A percentile compares a stretch with the other conserved stretches of the same genome.
Evolutionary conservation across 257 asterid genomes (phyloP).

Genomic region (Solanum lycopersicoides): DNA sequence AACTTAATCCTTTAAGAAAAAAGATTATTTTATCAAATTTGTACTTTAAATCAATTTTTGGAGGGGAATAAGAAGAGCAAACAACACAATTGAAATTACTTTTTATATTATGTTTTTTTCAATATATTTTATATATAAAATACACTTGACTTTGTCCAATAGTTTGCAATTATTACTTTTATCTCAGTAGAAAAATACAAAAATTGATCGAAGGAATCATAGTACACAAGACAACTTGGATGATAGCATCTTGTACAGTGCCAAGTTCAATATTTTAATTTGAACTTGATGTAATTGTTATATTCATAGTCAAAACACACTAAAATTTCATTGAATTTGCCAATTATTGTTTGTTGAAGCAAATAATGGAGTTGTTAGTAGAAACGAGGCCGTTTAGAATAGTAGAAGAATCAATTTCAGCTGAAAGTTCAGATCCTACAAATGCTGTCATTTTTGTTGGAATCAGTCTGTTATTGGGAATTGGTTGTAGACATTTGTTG

Average conservation of each 20-base stretch:
- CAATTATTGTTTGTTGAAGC: background rate
- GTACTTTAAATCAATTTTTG: background rate
- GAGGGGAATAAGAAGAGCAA: background rate
- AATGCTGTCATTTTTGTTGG: constrained; percentile 91
- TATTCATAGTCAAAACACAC: background rate
- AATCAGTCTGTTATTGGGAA: constrained; percentile 78
- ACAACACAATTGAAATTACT: background rate
- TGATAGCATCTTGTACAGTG: background rate
- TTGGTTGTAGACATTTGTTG: constrained; percentile 67
- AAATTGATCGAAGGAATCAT: background rate
- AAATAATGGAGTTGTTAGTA: background rate
- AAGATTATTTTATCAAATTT: too few relatives aligned
- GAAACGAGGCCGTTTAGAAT: constrained; percentile 24
- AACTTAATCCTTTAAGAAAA: background rate
- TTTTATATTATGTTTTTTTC: too few relatives aligned
- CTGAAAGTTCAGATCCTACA: constrained; percentile 27
- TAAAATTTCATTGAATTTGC: background rate
- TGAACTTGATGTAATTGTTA: background rate
- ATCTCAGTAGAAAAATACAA: background rate
- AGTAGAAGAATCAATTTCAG: constrained; percentile 17
- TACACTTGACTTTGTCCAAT: too few relatives aligned
- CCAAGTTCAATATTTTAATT: background rate
- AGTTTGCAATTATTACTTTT: too few relatives aligned
- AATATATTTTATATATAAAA: too few relatives aligned
- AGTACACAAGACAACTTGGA: background rate